phyloP scores from a whole-genome alignment of 2,329 filamentous ascomycete species.

The Ceratocystis alfenasii region DNA sequence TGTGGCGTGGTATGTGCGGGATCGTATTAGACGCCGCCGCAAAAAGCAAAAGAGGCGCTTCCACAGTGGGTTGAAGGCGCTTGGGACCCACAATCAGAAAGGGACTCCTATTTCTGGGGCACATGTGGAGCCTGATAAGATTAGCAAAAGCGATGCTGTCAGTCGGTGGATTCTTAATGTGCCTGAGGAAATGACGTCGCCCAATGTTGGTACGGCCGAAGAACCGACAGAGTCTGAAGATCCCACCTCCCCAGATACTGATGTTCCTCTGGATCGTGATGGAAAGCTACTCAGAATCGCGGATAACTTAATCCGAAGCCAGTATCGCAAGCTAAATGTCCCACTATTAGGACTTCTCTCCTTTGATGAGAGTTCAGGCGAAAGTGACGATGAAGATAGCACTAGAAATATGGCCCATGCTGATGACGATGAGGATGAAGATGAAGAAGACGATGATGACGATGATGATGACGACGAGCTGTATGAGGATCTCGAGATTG shows the following conservation, averaged over 20 bases:
- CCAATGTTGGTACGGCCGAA: slow-evolving; percentile 26
- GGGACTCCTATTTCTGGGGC: not conserved
- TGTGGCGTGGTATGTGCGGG: slow-evolving; percentile 40
- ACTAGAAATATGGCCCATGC: slow-evolving; percentile 25
- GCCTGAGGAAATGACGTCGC: slow-evolving; percentile 29
- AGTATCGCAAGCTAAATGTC: slow-evolving; percentile 36
- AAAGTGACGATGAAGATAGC: slow-evolving; percentile 29
- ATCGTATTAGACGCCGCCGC: slow-evolving; percentile 36
- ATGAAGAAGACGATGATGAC: slow-evolving; percentile 26
- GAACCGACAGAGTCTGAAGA: slow-evolving; percentile 31
- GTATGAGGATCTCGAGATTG: slow-evolving; percentile 23
- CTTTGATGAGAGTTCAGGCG: slow-evolving; percentile 36
- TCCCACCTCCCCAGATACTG: slow-evolving; percentile 32
- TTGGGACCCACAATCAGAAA: slow-evolving; percentile 22
- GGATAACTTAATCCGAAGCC: slow-evolving; percentile 38
- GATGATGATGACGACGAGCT: slow-evolving; percentile 26
- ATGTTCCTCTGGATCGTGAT: slow-evolving; percentile 33
- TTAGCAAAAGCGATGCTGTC: slow-evolving; percentile 33
- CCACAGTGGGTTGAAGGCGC: slow-evolving; percentile 31
- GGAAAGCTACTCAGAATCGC: slow-evolving; percentile 35
- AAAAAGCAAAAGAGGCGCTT: slow-evolving; percentile 34
- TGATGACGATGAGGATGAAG: slow-evolving; percentile 24
- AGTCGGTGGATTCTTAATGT: slow-evolving; percentile 35
- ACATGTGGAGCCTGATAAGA: slow-evolving; percentile 26
- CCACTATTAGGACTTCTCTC: slow-evolving; percentile 36